These are phyloP conservation scores for Nakaseomyces sp. DNA, from an alignment of 1,139 yeast species.

Conservation along the genomic window DNA sequence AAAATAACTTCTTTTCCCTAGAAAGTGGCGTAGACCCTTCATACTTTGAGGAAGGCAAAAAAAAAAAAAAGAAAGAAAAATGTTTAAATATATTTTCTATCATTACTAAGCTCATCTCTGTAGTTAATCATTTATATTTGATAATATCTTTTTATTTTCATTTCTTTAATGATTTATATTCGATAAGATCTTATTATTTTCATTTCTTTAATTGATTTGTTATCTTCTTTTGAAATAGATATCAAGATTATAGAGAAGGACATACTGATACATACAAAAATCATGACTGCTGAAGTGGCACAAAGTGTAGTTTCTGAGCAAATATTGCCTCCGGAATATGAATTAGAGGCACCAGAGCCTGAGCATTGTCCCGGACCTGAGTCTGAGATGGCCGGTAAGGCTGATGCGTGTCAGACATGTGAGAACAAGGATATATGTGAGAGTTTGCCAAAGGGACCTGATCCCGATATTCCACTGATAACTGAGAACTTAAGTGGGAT, in stretches of 20 bases:
- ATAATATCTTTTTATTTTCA: too few relatives aligned
- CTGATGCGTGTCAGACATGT: conserved; percentile 91
- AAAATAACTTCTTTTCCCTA: too few relatives aligned
- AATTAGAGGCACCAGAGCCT: conserved; percentile 51
- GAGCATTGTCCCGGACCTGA: conserved; percentile 99
- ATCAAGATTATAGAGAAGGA: not conserved
- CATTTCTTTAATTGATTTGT: too few relatives aligned
- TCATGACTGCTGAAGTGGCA: not conserved
- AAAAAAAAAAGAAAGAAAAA: not conserved
- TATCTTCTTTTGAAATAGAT: too few relatives aligned
- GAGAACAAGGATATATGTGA: conserved; percentile 89
- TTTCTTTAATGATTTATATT: too few relatives aligned
- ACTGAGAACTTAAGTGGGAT: conserved; percentile 57
- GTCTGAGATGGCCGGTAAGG: conserved; percentile 85
- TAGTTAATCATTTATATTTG: too few relatives aligned
- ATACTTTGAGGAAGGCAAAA: too few relatives aligned
- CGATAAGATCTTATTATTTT: too few relatives aligned
- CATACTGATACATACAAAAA: not conserved
- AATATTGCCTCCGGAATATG: conserved; percentile 25
- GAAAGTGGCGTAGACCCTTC: too few relatives aligned
- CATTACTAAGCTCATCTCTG: conserved; percentile 4
- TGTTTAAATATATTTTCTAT: not conserved
- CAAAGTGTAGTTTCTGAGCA: not conserved
- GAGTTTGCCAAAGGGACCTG: conserved; percentile 87
- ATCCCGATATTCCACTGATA: conserved; percentile 83